Conservation (phyloP, 2,329 filamentous ascomycete genomes). For the Coleophoma eucalyptorum region DNA sequence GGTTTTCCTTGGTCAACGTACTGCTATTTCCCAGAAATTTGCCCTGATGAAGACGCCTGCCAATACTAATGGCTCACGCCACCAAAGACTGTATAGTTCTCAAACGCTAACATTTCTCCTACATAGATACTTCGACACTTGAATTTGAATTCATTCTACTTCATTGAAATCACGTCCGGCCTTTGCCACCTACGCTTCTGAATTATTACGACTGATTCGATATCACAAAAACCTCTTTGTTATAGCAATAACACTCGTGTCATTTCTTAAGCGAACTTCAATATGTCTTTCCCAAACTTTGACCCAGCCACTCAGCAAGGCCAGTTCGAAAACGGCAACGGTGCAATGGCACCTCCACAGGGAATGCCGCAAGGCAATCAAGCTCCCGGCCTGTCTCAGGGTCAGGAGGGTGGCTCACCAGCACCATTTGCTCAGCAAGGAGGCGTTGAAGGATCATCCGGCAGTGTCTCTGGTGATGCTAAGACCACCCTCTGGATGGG, state of each 20-base stretch:
- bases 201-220: too few relatives aligned
- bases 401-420: slow-evolving; percentile 57
- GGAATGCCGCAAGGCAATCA: slow-evolving; percentile 40
- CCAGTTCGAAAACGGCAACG: slow-evolving; percentile 45
- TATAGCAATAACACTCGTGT: neutral
- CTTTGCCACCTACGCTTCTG: too few relatives aligned
- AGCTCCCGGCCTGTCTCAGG: slow-evolving; percentile 40
- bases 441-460: slow-evolving; percentile 24
- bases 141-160: too few relatives aligned
- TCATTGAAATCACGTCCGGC: too few relatives aligned
- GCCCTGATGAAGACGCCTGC: too few relatives aligned
- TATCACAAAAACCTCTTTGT: neutral
- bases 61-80: too few relatives aligned
- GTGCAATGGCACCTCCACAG: slow-evolving; percentile 33
- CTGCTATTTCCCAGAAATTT: too few relatives aligned
- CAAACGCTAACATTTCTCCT: too few relatives aligned
- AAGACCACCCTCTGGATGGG: slow-evolving; percentile 75
- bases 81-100: too few relatives aligned
- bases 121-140: too few relatives aligned
- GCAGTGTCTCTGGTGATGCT: slow-evolving; percentile 41
- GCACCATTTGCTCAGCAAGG: slow-evolving; percentile 43
- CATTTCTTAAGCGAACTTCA: slow-evolving; percentile 17
- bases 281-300: slow-evolving; percentile 65
- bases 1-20: too few relatives aligned
- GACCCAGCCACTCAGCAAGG: slow-evolving; percentile 54